Percentiles rank a stretch among this genome's conserved stretches.
These are phyloP conservation scores for Cryptococcus deneoformans DNA, from an alignment of 1,284 basidiomycete species.

Conservation along the genomic window DNA sequence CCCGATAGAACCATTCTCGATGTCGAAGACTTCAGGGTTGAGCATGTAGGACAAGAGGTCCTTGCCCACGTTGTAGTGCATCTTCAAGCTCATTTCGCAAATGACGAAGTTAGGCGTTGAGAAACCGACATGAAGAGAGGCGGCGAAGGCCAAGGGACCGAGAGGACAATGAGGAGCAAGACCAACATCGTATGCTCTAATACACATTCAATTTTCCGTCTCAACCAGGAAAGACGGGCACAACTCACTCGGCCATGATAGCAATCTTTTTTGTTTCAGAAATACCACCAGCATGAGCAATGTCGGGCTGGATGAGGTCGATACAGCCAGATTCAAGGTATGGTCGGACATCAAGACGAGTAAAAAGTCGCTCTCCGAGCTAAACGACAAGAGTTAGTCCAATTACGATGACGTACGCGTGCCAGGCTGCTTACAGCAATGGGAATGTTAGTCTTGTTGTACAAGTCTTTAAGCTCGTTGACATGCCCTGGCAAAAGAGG, in stretches of 20 bases:
- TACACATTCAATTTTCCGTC: background rate
- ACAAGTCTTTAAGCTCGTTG: conserved; percentile 51
- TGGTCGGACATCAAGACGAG: conserved; percentile 65
- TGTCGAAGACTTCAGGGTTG: conserved; percentile 59
- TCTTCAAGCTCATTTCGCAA: conserved; percentile 53
- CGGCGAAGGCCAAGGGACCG: conserved; percentile 68
- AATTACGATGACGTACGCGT: background rate
- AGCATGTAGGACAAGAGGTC: conserved; percentile 65
- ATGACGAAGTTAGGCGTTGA: conserved; percentile 51
- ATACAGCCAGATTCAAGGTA: conserved; percentile 63
- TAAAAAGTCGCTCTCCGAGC: conserved; percentile 68
- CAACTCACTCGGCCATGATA: conserved; percentile 58
- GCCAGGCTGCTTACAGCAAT: conserved; percentile 42
- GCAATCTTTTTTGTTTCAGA: conserved; percentile 68
- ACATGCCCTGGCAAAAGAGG: conserved; percentile 59
- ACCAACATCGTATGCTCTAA: conserved; percentile 49
- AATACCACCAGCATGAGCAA: conserved; percentile 60
- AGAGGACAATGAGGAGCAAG: conserved; percentile 52
- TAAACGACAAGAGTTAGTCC: conserved; percentile 4
- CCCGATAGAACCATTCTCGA: conserved; percentile 61
- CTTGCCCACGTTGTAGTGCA: conserved; percentile 67
- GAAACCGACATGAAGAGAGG: conserved; percentile 51
- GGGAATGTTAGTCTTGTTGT: conserved; percentile 52
- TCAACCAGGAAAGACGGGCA: background rate
- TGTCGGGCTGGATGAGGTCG: conserved; percentile 74